These are phyloP conservation scores for Rostrohypoxylon terebratum DNA, from an alignment of 495 filamentous ascomycete genomes.

Conservation along the genomic window DNA sequence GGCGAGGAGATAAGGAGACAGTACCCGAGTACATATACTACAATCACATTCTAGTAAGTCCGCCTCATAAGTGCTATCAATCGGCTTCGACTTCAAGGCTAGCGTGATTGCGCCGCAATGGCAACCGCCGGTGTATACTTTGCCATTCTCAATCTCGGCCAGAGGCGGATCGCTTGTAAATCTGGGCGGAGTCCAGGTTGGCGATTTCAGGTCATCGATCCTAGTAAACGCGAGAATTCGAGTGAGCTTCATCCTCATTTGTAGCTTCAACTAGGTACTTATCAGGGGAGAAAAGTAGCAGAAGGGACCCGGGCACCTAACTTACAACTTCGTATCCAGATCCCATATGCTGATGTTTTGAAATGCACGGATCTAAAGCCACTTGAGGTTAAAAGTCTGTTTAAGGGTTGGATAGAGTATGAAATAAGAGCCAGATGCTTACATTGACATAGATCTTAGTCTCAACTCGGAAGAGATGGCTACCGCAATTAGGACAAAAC, in stretches of 20 bases:
- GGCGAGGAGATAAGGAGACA: background rate
- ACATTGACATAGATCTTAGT: slow-evolving; percentile 39
- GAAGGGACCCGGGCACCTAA: background rate
- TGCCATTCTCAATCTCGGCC: slow-evolving; percentile 30
- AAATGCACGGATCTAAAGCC: slow-evolving; percentile 44
- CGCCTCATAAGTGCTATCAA: slow-evolving; percentile 43
- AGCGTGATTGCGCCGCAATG: slow-evolving; percentile 51
- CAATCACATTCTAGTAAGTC: slow-evolving; percentile 42
- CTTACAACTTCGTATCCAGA: slow-evolving; percentile 37
- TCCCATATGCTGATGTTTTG: slow-evolving; percentile 47
- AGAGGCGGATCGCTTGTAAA: slow-evolving; percentile 36
- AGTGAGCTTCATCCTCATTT: background rate
- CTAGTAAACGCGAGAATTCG: background rate
- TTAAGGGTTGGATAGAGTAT: background rate
- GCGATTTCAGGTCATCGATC: slow-evolving; percentile 32
- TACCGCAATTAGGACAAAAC: slow-evolving; percentile 44
- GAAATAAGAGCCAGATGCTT: background rate
- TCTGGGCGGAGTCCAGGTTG: slow-evolving; percentile 27
- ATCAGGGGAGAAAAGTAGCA: too few species aligned
- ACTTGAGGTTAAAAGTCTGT: background rate
- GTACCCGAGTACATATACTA: slow-evolving; percentile 49
- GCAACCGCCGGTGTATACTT: slow-evolving; percentile 50
- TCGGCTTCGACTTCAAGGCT: slow-evolving; percentile 46
- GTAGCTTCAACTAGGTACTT: too few species aligned
- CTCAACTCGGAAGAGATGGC: slow-evolving; percentile 23